A percentile compares a stretch with the other conserved stretches of the same genome.
Evolutionary conservation across 2,329 filamentous ascomycete genomes (phyloP).

Genomic region (Colletotrichum zoysiae): DNA sequence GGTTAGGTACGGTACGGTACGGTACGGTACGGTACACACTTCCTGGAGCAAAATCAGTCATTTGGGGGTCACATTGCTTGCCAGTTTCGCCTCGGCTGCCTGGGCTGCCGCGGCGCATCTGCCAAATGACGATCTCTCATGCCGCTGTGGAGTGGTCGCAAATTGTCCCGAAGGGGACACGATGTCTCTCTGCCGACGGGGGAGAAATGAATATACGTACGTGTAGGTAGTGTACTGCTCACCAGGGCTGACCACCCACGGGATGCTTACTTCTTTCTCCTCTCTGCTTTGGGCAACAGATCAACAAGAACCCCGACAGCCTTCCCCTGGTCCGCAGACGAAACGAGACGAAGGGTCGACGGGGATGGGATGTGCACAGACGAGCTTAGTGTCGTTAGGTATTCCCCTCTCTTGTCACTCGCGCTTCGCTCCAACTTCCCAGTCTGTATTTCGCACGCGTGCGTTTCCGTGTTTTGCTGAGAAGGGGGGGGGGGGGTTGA

Average conservation of each 20-base stretch:
- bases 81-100: conserved; percentile 35
- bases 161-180: conserved; percentile 36
- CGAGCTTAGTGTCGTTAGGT: background rate
- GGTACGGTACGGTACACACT: too few species aligned
- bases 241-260: background rate
- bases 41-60: conserved; percentile 11
- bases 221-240: too few species aligned
- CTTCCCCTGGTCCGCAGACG: background rate
- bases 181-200: conserved; percentile 13
- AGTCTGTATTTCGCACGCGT: conserved; percentile 13
- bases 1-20: too few species aligned
- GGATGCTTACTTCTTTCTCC: conserved; percentile 29
- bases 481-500: background rate
- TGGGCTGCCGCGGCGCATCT: conserved; percentile 40
- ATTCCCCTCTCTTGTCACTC: background rate
- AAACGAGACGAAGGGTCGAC: conserved; percentile 13
- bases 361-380: background rate
- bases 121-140: conserved; percentile 43
- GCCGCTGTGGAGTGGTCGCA: conserved; percentile 38
- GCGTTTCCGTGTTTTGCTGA: background rate
- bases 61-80: conserved; percentile 21
- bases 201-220: background rate
- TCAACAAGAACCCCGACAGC: conserved; percentile 9
- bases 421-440: conserved; percentile 2
- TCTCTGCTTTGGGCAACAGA: conserved; percentile 24